These are phyloP conservation scores for Chrysoporthe deuterocubensis DNA, from an alignment of 2,329 filamentous ascomycete species.

Conservation along the genomic window DNA sequence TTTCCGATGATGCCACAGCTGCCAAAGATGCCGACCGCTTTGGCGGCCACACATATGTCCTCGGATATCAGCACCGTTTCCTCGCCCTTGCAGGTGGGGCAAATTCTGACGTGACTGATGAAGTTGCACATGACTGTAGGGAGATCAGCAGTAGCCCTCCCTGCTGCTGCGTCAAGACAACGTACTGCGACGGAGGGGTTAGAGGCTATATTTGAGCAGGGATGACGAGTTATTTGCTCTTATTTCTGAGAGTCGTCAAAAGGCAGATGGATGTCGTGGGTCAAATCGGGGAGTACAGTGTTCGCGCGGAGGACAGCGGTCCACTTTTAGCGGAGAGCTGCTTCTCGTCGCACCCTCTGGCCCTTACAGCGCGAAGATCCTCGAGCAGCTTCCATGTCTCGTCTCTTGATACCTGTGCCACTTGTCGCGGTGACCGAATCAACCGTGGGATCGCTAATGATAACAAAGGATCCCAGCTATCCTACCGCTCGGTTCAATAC, in stretches of 20 bases:
- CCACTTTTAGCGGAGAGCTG: background rate
- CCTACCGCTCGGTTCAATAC: background rate
- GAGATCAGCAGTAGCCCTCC: too few species aligned
- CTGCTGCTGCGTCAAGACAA: background rate
- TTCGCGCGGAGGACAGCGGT: background rate
- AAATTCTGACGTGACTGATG: constrained; percentile 44
- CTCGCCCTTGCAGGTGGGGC: constrained; percentile 41
- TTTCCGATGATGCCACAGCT: constrained; percentile 41
- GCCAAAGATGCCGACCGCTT: constrained; percentile 42
- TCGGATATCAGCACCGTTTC: constrained; percentile 49
- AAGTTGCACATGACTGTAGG: constrained; percentile 45
- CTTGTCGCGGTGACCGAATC: background rate
- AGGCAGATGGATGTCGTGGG: background rate
- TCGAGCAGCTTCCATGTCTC: background rate
- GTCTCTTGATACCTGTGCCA: constrained; percentile 6
- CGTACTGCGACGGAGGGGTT: background rate
- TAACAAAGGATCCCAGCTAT: background rate
- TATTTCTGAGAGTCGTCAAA: background rate
- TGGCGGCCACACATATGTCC: constrained; percentile 40
- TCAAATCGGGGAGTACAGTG: too few species aligned
- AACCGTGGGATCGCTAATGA: background rate
- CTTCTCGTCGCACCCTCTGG: too few species aligned
- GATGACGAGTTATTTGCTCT: background rate
- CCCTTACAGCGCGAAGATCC: background rate
- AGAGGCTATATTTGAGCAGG: background rate